These are phyloP conservation scores for Dillenia suffruticosa DNA, from an alignment of 164 flowering plant genomes.

Conservation along the genomic window DNA sequence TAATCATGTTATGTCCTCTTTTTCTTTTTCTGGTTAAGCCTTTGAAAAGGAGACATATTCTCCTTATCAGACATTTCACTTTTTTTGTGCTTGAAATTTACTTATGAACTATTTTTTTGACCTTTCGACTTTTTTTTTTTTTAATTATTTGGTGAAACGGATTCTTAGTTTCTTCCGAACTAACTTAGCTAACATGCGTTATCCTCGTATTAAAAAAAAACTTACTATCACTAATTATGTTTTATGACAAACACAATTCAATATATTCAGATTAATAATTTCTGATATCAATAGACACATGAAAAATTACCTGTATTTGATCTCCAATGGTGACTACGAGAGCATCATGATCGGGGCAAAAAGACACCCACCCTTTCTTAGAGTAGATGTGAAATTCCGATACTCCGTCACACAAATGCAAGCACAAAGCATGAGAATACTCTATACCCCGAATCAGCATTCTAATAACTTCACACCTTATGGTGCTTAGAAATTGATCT, in stretches of 20 bases:
- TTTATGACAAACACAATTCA: background rate
- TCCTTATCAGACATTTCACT: too few species aligned
- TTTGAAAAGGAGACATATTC: too few species aligned
- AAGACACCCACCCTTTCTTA: slow-evolving; percentile 83
- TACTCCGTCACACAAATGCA: slow-evolving; percentile 50
- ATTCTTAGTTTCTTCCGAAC: too few species aligned
- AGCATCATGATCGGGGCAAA: slow-evolving; percentile 46
- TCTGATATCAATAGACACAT: background rate
- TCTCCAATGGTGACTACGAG: slow-evolving; percentile 73
- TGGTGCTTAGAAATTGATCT: slow-evolving; percentile 20
- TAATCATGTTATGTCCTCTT: too few species aligned
- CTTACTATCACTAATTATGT: too few species aligned
- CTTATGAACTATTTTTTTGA: too few species aligned
- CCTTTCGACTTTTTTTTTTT: too few species aligned
- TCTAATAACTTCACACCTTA: slow-evolving; percentile 61
- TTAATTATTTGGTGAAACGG: too few species aligned
- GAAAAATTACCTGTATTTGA: slow-evolving; percentile 58
- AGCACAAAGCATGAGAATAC: slow-evolving; percentile 56
- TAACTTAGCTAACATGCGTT: too few species aligned
- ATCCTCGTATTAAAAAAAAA: too few species aligned
- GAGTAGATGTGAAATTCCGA: slow-evolving; percentile 76
- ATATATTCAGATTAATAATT: background rate
- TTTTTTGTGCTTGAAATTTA: too few species aligned
- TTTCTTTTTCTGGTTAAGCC: too few species aligned
- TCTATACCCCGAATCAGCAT: slow-evolving; percentile 73